phyloP scores from a whole-genome alignment of 176 grass and related monocot genomes.

The Hsuehochloa calcarea region DNA sequence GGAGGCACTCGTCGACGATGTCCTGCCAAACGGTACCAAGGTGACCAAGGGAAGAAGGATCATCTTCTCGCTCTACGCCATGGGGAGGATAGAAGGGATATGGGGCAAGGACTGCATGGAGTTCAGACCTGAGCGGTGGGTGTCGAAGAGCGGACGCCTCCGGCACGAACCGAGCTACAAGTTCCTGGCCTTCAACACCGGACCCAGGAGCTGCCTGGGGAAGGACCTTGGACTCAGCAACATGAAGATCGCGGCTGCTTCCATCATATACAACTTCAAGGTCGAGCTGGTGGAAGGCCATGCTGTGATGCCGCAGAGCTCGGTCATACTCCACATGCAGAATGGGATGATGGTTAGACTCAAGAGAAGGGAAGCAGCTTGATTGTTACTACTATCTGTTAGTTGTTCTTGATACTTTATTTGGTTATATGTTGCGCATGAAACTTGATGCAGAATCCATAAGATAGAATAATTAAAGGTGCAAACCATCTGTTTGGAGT shows the following conservation, averaged over 20 bases:
- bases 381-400: conserved; percentile 12
- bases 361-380: conserved; percentile 37
- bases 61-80: conserved; percentile 52
- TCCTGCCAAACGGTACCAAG: conserved; percentile 50
- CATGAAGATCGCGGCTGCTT: conserved; percentile 50
- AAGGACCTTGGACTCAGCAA: conserved; percentile 55
- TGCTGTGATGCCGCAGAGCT: conserved; percentile 38
- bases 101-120: conserved; percentile 58
- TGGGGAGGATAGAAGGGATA: conserved; percentile 61
- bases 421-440: neutral
- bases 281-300: conserved; percentile 45
- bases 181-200: conserved; percentile 52
- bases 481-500: neutral
- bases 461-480: neutral
- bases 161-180: conserved; percentile 54
- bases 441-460: neutral
- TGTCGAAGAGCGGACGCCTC: conserved; percentile 47
- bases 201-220: conserved; percentile 52
- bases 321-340: conserved; percentile 48
- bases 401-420: neutral
- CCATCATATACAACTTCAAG: conserved; percentile 57
- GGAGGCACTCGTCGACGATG: conserved; percentile 35
- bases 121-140: conserved; percentile 51
- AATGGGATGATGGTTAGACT: conserved; percentile 51
- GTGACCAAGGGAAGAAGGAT: conserved; percentile 51